Evolutionary conservation across 2,329 filamentous ascomycete genomes (phyloP).

Genomic region (Hypoxylon sp.): DNA sequence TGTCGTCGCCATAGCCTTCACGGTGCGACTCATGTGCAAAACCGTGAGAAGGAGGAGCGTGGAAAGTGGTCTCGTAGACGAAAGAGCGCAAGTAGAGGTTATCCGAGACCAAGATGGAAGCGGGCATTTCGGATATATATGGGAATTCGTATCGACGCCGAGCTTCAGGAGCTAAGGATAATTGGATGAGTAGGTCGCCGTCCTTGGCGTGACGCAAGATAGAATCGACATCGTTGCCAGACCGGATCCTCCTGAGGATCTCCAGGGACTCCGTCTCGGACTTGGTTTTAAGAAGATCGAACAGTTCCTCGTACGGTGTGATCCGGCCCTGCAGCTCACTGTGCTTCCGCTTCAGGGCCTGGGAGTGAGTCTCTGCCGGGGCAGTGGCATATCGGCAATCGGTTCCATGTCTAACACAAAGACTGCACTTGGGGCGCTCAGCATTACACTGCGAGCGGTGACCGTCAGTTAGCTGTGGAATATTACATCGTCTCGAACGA

Average conservation of each 20-base stretch:
- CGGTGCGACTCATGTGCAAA: constrained; percentile 20
- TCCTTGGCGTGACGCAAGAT: constrained; percentile 53
- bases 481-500: background rate
- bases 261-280: constrained; percentile 51
- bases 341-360: constrained; percentile 52
- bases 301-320: constrained; percentile 49
- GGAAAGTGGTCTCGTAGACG: constrained; percentile 46
- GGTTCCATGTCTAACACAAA: constrained; percentile 48
- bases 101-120: constrained; percentile 42
- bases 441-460: constrained; percentile 48
- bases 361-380: constrained; percentile 50
- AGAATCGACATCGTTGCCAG: constrained; percentile 49
- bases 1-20: constrained; percentile 27
- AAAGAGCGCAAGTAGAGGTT: constrained; percentile 52
- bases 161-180: constrained; percentile 55
- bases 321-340: constrained; percentile 48
- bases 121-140: constrained; percentile 52
- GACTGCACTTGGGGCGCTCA: constrained; percentile 49
- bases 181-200: constrained; percentile 56
- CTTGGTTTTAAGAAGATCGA: constrained; percentile 43
- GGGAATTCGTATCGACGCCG: constrained; percentile 57
- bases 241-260: constrained; percentile 54
- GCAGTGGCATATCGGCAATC: constrained; percentile 51
- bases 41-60: constrained; percentile 30
- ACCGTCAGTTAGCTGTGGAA: constrained; percentile 5